phyloP scores from a whole-genome alignment of 2,329 filamentous ascomycete genomes.

The Penicillium sp. region DNA sequence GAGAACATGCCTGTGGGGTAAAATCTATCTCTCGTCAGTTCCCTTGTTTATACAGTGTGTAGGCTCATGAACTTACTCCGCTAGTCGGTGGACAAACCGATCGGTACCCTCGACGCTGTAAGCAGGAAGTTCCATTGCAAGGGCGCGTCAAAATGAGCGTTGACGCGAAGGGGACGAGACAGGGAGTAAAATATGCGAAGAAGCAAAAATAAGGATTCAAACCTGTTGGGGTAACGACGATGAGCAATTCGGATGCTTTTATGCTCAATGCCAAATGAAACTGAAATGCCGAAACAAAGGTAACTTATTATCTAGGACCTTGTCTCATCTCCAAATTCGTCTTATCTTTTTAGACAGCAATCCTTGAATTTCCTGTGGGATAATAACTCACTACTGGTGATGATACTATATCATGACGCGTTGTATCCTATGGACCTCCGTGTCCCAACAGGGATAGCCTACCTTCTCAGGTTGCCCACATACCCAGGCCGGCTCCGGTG shows the following conservation, averaged over 20 bases:
- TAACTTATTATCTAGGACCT: neutral
- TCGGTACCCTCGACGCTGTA: neutral
- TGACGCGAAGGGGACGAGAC: no score
- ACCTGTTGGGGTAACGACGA: neutral
- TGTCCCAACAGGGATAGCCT: neutral
- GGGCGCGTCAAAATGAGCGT: neutral
- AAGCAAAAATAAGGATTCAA: neutral
- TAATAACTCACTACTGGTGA: no score
- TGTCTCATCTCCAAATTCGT: neutral
- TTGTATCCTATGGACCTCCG: neutral
- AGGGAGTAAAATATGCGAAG: neutral
- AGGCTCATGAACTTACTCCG: neutral
- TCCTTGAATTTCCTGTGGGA: neutral
- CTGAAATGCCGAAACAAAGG: neutral
- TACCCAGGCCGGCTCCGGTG: no score
- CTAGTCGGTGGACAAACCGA: neutral
- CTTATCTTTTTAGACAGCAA: no score
- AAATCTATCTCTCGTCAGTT: neutral
- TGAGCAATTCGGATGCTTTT: neutral
- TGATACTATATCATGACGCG: neutral
- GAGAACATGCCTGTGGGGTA: neutral
- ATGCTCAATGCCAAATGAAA: neutral
- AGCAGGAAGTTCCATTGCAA: neutral
- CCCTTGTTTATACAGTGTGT: neutral
- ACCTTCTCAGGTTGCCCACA: no score